Evolutionary conservation across 2,329 filamentous ascomycete genomes (phyloP), one percentile per base, ranked within the genome.

Genomic region (Monosporascus ibericus): DNA sequence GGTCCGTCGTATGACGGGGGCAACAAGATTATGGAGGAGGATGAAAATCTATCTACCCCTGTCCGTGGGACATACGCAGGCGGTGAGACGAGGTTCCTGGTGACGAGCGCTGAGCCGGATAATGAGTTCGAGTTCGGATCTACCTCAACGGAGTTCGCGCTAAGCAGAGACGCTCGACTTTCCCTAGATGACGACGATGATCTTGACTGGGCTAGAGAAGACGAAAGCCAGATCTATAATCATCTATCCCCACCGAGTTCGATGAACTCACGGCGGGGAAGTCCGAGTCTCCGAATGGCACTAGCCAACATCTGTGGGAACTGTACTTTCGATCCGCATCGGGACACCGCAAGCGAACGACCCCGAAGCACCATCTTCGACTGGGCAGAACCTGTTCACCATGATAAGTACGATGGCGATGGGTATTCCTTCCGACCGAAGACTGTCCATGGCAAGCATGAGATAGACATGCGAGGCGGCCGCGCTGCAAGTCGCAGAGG

Each of bases 391-490:
- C 78, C 85, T 15, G 70, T 80, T 25, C 71, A 74, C 6, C 74
- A 81, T 53, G 86, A 88, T 24, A 87, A 84, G 68, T 71, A 75
- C 49, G 81, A 86, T 47, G 70, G 72, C 17, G 79, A 78, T 54
- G 79, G 79, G 27, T 77, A 78, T 39, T 78, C 78, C n/a, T 76
- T 78, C 46, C 80, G 88, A 25, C 88, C 88, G 1, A 85, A 82
- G 62, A 92, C 88, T 15, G 85, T 88, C 38, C 87, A 91, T 65
- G 85, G 84, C 15, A 91, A 90, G 68, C 87, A 89, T 59, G 81
- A 87, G 60, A 72, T 82, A 55, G 86, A 90, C 65, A 72, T 80
- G 59, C 79, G 88, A 68, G 86, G 87, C 47, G 88, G 88, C 55
- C 83, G 88, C 49, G 74, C 82, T 47, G 73, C 81, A 22, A 83